A percentile compares a stretch with the other conserved stretches of the same genome.
Conservation (phyloP, 108 stramenopile genomes). For the Conticribra guillardii region DNA sequence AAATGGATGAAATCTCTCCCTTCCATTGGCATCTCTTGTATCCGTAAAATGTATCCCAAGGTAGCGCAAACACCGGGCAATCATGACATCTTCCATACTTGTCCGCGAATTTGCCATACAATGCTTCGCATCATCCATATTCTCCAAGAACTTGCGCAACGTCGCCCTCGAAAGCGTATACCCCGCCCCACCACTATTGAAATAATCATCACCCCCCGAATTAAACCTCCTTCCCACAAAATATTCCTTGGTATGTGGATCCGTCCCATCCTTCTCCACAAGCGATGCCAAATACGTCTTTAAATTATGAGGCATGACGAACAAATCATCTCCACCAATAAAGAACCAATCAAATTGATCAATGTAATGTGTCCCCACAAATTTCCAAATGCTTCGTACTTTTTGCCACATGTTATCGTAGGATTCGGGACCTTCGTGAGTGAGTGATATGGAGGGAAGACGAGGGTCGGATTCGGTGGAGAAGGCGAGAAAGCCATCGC, state of each 20-base stretch:
- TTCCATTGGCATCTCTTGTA: slow-evolving; percentile 65
- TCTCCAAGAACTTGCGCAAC: slow-evolving; percentile 39
- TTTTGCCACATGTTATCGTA: slow-evolving; percentile 86
- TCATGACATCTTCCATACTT: slow-evolving; percentile 72
- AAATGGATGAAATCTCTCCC: slow-evolving; percentile 85
- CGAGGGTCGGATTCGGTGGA: slow-evolving; percentile 66
- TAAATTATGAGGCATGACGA: slow-evolving; percentile 89
- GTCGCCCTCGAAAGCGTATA: slow-evolving; percentile 62
- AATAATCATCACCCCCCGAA: slow-evolving; percentile 52
- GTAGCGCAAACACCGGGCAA: slow-evolving; percentile 49
- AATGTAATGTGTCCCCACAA: slow-evolving; percentile 82
- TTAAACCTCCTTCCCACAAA: slow-evolving; percentile 82
- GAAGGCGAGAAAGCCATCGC: slow-evolving; percentile 93
- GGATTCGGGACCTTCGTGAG: slow-evolving; percentile 66
- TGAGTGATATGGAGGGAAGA: slow-evolving; percentile 56
- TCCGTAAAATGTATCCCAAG: slow-evolving; percentile 59
- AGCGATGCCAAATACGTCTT: slow-evolving; percentile 62
- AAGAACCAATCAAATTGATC: slow-evolving; percentile 92
- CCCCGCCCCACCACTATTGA: slow-evolving; percentile 84
- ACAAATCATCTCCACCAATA: slow-evolving; percentile 94
- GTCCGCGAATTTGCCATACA: slow-evolving; percentile 56
- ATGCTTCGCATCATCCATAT: slow-evolving; percentile 48
- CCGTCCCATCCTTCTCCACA: slow-evolving; percentile 35
- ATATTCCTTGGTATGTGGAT: slow-evolving; percentile 54
- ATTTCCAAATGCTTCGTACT: slow-evolving; percentile 81